Evolutionary conservation across 768 basidiomycete species (phyloP), one percentile per base, ranked within the genome.

Genomic region (Kwoniella europaea): DNA sequence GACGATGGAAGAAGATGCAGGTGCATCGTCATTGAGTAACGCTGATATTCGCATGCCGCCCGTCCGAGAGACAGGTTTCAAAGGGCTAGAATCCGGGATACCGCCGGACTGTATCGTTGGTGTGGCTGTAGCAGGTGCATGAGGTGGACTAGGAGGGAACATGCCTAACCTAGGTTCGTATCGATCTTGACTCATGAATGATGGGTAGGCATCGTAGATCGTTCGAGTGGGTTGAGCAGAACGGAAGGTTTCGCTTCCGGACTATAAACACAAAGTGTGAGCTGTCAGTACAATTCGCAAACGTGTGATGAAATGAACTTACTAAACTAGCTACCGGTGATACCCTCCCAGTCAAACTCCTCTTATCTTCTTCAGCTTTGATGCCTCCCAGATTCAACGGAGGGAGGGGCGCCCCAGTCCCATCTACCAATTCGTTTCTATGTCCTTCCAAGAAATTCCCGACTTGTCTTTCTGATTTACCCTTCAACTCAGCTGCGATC

Each of bases 401-500:
- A 60, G 59, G 24, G 13, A 50, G 27, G 16, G 67, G 50, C 27
- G 22, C n/a, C 5, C 35, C 63, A 42, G 41, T 27, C 16, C 50
- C 52, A 43, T 68, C 67, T 10, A 68, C 46, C 46, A 70, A 53
- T 62, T 82, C 82, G 59, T 73, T 77, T 29, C 74, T 70, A 54
- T 84, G 80, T 55, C 74, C 76, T 35, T 71, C 62, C 35, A 74
- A 73, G 67, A 78, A 82, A 68, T 85, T 86, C 5, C 76, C 67
- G 41, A 85, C 83, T 69, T 86, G 85, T 42, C 80, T 69, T 35
- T 81, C 76, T 0, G 82, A 82, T 76, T 86, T 85, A 35, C 75
- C 79, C 6, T 88, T 88, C 86, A 92, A 87, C 4, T 87, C 87
- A 2, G 89, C 86, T 0, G 91, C 88, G 62, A 92, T 90, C n/a